Conservation (phyloP, 106 monocot genomes). For the Chionographis japonica region DNA sequence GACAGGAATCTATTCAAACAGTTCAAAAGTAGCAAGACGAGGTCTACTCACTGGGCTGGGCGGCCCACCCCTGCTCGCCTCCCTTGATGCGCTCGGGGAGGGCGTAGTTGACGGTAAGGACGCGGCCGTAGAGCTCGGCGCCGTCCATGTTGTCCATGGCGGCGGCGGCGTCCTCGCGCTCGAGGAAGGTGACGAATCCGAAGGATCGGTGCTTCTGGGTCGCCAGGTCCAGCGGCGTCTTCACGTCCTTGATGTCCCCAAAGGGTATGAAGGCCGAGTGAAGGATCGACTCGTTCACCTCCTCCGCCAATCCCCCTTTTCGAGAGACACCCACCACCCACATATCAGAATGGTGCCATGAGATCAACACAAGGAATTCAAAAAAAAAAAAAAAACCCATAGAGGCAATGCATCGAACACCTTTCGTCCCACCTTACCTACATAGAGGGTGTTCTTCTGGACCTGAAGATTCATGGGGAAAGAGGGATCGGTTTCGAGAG, state of each 20-base stretch:
- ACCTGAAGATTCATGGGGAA: background rate
- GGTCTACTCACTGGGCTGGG: slow-evolving; percentile 59
- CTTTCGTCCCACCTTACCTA: slow-evolving; percentile 29
- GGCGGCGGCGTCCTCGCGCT: slow-evolving; percentile 89
- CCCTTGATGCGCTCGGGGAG: slow-evolving; percentile 95
- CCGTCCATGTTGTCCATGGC: slow-evolving; percentile 99
- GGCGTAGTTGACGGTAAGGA: slow-evolving; percentile 89
- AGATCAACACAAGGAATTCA: background rate
- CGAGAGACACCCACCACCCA: background rate
- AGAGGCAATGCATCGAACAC: slow-evolving; percentile 13
- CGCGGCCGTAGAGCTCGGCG: slow-evolving; percentile 81
- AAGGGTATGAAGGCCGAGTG: slow-evolving; percentile 96
- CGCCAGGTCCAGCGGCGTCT: slow-evolving; percentile 96
- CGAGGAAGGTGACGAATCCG: slow-evolving; percentile 96
- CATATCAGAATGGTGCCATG: too few relatives aligned
- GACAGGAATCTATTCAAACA: too few relatives aligned
- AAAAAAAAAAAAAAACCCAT: too few relatives aligned
- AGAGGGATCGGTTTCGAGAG: too few relatives aligned
- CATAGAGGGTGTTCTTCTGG: slow-evolving; percentile 97
- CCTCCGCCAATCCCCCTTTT: slow-evolving; percentile 82
- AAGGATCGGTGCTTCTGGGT: slow-evolving; percentile 99
- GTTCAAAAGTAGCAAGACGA: too few relatives aligned
- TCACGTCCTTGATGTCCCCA: slow-evolving; percentile 98
- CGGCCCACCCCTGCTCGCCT: slow-evolving; percentile 93
- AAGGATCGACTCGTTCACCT: slow-evolving; percentile 87